These are phyloP conservation scores for Globisporangium nodosum DNA, from an alignment of 352 stramenopile genomes.

Conservation along the genomic window DNA sequence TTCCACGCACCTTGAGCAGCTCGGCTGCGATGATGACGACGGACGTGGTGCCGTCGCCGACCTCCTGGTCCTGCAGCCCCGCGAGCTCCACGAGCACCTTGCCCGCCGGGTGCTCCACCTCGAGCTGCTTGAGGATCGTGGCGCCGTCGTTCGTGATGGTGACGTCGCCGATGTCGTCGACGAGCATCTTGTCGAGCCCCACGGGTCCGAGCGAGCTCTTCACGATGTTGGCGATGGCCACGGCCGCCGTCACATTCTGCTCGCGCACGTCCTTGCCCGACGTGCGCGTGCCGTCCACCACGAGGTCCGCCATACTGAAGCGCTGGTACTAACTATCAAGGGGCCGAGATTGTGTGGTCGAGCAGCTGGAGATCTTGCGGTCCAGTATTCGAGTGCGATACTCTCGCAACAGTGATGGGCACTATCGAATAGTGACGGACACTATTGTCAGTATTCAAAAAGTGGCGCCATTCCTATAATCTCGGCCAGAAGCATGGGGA, in stretches of 20 bases:
- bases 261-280: constrained; percentile 92
- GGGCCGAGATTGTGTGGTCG: background rate
- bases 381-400: too few species aligned
- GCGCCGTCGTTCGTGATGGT: constrained; percentile 99
- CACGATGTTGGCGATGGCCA: constrained; percentile 99
- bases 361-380: too few species aligned
- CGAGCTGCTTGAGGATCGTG: constrained; percentile 99
- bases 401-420: too few species aligned
- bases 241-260: constrained; percentile 95
- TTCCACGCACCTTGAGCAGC: constrained; percentile 81
- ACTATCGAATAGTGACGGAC: too few species aligned
- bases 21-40: constrained; percentile 99
- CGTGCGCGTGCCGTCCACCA: constrained; percentile 88
- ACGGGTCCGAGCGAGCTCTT: constrained; percentile 98
- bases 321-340: background rate
- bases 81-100: constrained; percentile 98
- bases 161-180: constrained; percentile 98
- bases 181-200: constrained; percentile 99
- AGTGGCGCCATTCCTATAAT: background rate
- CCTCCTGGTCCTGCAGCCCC: constrained; percentile 98
- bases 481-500: background rate
- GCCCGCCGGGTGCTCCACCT: constrained; percentile 98
- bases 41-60: constrained; percentile 98
- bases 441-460: background rate
- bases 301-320: constrained; percentile 76